Evolutionary conservation across 352 stramenopile species (phyloP).

Genomic region (Phytophthora pinifolia): DNA sequence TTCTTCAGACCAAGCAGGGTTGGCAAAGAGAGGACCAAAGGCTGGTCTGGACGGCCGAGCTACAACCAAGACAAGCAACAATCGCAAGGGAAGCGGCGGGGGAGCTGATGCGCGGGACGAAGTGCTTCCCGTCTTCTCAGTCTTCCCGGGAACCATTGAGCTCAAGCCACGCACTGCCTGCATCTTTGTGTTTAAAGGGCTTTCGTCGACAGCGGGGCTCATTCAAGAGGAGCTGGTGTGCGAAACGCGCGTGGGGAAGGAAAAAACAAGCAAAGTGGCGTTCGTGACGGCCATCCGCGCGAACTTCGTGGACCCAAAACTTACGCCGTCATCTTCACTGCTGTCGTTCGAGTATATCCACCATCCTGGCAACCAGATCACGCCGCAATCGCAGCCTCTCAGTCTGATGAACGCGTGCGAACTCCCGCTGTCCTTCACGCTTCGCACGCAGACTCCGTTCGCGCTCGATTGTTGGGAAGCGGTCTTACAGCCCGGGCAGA

Average conservation of each 20-base stretch:
- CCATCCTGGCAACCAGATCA: constrained; percentile 60
- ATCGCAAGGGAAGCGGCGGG: constrained; percentile 15
- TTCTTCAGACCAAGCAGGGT: constrained; percentile 9
- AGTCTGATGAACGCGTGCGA: constrained; percentile 87
- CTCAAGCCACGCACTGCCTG: constrained; percentile 93
- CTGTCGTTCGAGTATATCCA: constrained; percentile 91
- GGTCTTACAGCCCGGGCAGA: constrained; percentile 77
- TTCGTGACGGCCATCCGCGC: constrained; percentile 88
- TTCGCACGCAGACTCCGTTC: constrained; percentile 91
- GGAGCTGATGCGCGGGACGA: constrained; percentile 26
- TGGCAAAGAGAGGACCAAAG: constrained; percentile 24
- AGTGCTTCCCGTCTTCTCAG: constrained; percentile 79
- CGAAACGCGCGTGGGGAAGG: constrained; percentile 91
- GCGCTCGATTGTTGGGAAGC: constrained; percentile 91
- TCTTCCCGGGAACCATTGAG: constrained; percentile 91
- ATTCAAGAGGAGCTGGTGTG: constrained; percentile 89
- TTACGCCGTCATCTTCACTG: constrained; percentile 69
- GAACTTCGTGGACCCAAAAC: constrained; percentile 90
- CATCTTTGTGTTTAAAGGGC: constrained; percentile 91
- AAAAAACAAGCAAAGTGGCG: constrained; percentile 87
- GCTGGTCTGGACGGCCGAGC: constrained; percentile 8
- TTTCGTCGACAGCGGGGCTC: constrained; percentile 58
- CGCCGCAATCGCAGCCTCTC: constrained; percentile 70
- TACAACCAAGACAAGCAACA: constrained; percentile 21
- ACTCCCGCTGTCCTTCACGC: constrained; percentile 89